Percentiles rank a stretch among this genome's conserved stretches.
phyloP scores from a whole-genome alignment of 495 filamentous ascomycete genomes.

The Saxophila tyrrhenica region DNA sequence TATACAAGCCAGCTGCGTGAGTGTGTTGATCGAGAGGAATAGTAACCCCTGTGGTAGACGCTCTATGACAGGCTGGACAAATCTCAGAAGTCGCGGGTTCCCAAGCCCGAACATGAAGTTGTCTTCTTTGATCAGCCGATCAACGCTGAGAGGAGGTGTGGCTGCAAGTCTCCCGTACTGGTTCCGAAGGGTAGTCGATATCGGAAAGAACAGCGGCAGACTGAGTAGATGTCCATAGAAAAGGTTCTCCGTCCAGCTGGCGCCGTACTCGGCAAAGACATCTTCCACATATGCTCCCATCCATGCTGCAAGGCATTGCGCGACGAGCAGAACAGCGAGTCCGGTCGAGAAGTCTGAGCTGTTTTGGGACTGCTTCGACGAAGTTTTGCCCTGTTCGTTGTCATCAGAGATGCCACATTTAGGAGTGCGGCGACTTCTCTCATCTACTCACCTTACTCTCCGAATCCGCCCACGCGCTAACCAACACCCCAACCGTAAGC shows the following conservation, averaged over 20 bases:
- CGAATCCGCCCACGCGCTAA: slow-evolving; percentile 79
- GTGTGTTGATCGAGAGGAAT: slow-evolving; percentile 64
- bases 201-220: slow-evolving; percentile 51
- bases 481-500: slow-evolving; percentile 74
- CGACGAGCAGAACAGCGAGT: slow-evolving; percentile 71
- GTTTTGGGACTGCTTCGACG: slow-evolving; percentile 19
- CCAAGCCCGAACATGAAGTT: slow-evolving; percentile 20
- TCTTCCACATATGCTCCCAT: slow-evolving; percentile 92
- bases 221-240: slow-evolving; percentile 85
- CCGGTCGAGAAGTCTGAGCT: slow-evolving; percentile 53
- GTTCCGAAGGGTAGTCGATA: slow-evolving; percentile 33
- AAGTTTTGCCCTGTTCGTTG: slow-evolving; percentile 28
- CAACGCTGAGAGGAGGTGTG: slow-evolving; percentile 31
- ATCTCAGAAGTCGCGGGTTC: slow-evolving; percentile 19
- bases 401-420: too few species aligned
- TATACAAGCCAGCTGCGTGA: slow-evolving; percentile 91
- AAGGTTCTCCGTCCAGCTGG: slow-evolving; percentile 90
- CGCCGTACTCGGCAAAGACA: slow-evolving; percentile 73
- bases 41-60: slow-evolving; percentile 56
- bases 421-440: neutral
- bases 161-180: slow-evolving; percentile 41
- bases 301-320: slow-evolving; percentile 80
- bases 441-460: slow-evolving; percentile 52
- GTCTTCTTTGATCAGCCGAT: neutral
- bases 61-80: slow-evolving; percentile 24